Evolutionary conservation across 768 basidiomycete genomes (phyloP).

Genomic region (Hericium rajendrae): DNA sequence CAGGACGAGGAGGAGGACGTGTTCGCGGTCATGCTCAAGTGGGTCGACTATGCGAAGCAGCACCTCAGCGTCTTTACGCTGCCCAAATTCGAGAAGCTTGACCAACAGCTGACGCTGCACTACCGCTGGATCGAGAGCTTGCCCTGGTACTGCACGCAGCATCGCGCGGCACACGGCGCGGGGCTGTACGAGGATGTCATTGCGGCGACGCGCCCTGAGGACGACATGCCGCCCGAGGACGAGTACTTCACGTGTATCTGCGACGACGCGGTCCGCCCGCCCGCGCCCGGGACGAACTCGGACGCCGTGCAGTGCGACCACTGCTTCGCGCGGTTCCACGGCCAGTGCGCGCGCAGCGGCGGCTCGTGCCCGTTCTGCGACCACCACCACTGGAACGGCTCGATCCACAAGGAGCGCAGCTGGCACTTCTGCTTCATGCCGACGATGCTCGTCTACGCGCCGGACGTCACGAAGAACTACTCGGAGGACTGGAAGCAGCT

Average conservation of each 20-base stretch:
- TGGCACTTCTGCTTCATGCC: slow-evolving; percentile 82
- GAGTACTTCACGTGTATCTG: slow-evolving; percentile 86
- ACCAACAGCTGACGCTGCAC: slow-evolving; percentile 57
- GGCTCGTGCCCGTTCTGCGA: slow-evolving; percentile 90
- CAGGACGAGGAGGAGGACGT: slow-evolving; percentile 46
- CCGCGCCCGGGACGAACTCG: slow-evolving; percentile 61
- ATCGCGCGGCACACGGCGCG: slow-evolving; percentile 53
- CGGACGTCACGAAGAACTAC: slow-evolving; percentile 69
- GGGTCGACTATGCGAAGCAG: slow-evolving; percentile 62
- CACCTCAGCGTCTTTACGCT: slow-evolving; percentile 67
- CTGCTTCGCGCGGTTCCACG: slow-evolving; percentile 80
- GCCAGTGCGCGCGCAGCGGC: slow-evolving; percentile 77
- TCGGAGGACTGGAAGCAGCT: slow-evolving; percentile 74
- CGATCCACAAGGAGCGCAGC: slow-evolving; percentile 70
- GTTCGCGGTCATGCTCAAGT: slow-evolving; percentile 63
- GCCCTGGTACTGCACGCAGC: slow-evolving; percentile 72
- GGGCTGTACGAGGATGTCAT: slow-evolving; percentile 66
- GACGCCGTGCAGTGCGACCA: slow-evolving; percentile 89
- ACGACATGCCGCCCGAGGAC: slow-evolving; percentile 69
- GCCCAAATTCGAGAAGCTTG: slow-evolving; percentile 63
- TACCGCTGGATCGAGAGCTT: slow-evolving; percentile 63
- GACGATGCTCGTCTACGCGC: slow-evolving; percentile 58
- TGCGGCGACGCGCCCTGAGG: slow-evolving; percentile 64
- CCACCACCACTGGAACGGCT: slow-evolving; percentile 85
- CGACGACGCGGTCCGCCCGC: slow-evolving; percentile 63